Percentiles rank a stretch among this genome's conserved stretches.
Conservation (phyloP, 176 grass and related monocot species). For the Cenchrus fungigraminus region DNA sequence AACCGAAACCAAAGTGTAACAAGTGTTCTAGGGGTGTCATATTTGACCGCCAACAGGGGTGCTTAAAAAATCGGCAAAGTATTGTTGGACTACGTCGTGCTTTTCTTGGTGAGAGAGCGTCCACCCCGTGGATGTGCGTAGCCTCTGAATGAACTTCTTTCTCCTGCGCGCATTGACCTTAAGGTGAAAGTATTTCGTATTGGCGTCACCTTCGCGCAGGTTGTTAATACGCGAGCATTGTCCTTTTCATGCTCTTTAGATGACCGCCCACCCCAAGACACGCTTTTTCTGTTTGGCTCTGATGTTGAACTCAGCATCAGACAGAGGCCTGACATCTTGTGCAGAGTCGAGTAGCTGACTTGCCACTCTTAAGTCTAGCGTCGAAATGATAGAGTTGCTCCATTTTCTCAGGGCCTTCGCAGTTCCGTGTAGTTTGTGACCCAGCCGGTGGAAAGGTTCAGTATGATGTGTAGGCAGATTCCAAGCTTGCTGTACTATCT, state of each 20-base stretch:
- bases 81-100: too few relatives aligned
- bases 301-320: neutral
- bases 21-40: too few relatives aligned
- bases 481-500: neutral
- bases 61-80: too few relatives aligned
- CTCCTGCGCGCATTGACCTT: too few relatives aligned
- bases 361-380: neutral
- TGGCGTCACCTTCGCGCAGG: too few relatives aligned
- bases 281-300: neutral
- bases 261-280: neutral
- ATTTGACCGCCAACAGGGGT: too few relatives aligned
- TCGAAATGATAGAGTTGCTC: neutral
- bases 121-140: too few relatives aligned
- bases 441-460: neutral
- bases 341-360: neutral
- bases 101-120: too few relatives aligned
- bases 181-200: too few relatives aligned
- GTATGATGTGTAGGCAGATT: accelerated
- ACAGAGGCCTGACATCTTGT: accelerated
- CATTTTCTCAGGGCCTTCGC: neutral
- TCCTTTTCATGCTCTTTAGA: neutral
- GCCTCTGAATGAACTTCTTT: too few relatives aligned
- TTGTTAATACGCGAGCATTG: too few relatives aligned
- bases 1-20: too few relatives aligned
- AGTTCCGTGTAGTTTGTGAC: neutral